Evolutionary conservation across 225 moss, liverwort and hornwort species (phyloP).

Genomic region (Neckera pumila): DNA sequence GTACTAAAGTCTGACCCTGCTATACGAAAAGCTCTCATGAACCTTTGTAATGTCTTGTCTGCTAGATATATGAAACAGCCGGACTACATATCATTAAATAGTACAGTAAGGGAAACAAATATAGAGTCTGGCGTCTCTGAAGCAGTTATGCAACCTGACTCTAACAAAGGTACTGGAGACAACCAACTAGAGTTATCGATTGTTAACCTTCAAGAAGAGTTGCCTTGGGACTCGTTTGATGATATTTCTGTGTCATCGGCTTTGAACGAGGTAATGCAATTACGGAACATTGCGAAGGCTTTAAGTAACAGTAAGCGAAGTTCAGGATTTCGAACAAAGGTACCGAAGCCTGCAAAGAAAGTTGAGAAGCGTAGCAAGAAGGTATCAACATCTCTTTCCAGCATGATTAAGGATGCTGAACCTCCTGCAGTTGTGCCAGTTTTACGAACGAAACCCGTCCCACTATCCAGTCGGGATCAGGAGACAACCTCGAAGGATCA

Average conservation of each 20-base stretch:
- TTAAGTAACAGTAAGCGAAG: slow-evolving; percentile 44
- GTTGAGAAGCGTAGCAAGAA: slow-evolving; percentile 16
- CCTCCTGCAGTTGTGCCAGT: not conserved
- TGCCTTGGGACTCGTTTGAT: slow-evolving; percentile 72
- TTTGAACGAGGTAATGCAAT: slow-evolving; percentile 77
- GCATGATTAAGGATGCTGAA: not conserved
- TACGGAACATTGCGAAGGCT: slow-evolving; percentile 48
- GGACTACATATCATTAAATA: not conserved
- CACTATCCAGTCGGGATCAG: not conserved
- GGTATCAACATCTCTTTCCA: slow-evolving; percentile 6
- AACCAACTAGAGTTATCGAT: not conserved
- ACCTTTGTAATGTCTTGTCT: slow-evolving; percentile 59
- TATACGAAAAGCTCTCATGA: slow-evolving; percentile 68
- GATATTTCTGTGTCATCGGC: slow-evolving; percentile 63
- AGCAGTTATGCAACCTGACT: not conserved
- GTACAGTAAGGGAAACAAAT: not conserved
- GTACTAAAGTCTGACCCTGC: slow-evolving; percentile 61
- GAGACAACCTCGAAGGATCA: not conserved
- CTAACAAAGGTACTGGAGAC: not conserved
- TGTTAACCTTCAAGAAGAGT: slow-evolving; percentile 15
- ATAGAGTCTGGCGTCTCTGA: not conserved
- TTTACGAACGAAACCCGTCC: not conserved
- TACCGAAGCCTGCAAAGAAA: slow-evolving; percentile 9
- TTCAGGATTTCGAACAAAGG: slow-evolving; percentile 20
- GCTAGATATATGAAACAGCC: slow-evolving; percentile 47